Evolutionary conservation across 257 asterid genomes (phyloP).

Genomic region (Ligustrum vulgare): DNA sequence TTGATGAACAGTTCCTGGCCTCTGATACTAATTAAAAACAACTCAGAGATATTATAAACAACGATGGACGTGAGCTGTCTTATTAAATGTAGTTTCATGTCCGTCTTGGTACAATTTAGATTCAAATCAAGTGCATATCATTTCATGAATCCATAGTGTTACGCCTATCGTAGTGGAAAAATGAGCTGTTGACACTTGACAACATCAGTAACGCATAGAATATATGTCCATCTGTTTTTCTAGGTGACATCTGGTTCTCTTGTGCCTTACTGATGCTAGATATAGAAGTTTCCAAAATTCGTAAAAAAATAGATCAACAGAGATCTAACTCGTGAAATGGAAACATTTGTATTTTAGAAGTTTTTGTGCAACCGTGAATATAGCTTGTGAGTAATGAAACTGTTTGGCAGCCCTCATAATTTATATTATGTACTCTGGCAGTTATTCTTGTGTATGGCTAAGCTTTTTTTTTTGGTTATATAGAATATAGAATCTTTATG

Average conservation of each 20-base stretch:
- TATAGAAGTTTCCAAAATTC: neutral
- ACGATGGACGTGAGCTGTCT: slow-evolving; percentile 41
- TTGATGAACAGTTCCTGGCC: slow-evolving; percentile 26
- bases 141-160: slow-evolving; percentile 24
- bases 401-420: neutral
- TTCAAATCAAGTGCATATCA: slow-evolving; percentile 29
- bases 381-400: neutral
- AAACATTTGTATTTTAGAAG: neutral
- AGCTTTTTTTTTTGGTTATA: slow-evolving; percentile 4
- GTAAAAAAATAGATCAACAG: neutral
- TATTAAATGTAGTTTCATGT: slow-evolving; percentile 32
- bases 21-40: slow-evolving; percentile 29
- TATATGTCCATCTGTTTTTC: neutral
- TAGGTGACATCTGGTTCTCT: neutral
- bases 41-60: slow-evolving; percentile 28
- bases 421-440: neutral
- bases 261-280: neutral
- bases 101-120: slow-evolving; percentile 5
- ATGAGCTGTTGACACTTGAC: neutral
- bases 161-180: slow-evolving; percentile 17
- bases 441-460: neutral
- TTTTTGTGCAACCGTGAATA: neutral
- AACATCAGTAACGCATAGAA: neutral
- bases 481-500: neutral
- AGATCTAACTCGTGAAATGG: neutral